Percentiles rank a stretch among this genome's conserved stretches.
Conservation (phyloP, 1,139 yeast species). For the Geotrichum klebahnii region DNA sequence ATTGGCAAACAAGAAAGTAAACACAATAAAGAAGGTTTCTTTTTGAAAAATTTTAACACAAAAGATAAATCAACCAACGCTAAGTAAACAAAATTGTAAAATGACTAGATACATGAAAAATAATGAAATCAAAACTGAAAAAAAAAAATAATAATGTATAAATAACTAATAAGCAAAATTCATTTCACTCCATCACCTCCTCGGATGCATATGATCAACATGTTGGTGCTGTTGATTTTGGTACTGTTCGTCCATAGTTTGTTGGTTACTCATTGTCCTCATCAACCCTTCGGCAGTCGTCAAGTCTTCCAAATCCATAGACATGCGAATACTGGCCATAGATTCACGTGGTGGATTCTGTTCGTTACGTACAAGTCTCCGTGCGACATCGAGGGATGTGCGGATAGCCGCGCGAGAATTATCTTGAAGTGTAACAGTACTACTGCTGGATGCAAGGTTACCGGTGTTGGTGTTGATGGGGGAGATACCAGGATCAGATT, state of each 20-base stretch:
- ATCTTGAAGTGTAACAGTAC: background rate
- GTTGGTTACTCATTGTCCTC: conserved; percentile 21
- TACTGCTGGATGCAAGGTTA: background rate
- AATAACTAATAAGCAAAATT: background rate
- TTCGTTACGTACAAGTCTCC: conserved; percentile 30
- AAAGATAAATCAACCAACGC: background rate
- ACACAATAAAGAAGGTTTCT: too few relatives aligned
- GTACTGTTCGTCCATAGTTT: background rate
- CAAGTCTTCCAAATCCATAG: conserved; percentile 31
- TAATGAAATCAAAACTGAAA: background rate
- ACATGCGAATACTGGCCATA: conserved; percentile 31
- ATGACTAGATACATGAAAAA: background rate
- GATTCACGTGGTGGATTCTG: conserved; percentile 32
- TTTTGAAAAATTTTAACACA: too few relatives aligned
- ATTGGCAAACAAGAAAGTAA: too few relatives aligned
- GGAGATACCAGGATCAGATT: background rate
- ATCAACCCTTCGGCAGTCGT: conserved; percentile 34
- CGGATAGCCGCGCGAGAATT: conserved; percentile 16
- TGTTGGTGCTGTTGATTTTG: background rate
- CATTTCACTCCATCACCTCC: background rate
- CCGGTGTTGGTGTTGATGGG: background rate
- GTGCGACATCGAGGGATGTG: conserved; percentile 24
- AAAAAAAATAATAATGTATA: background rate
- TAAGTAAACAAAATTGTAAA: background rate
- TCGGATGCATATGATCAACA: background rate